Evolutionary conservation across 495 filamentous ascomycete genomes (phyloP), one percentile per base, ranked within the genome.

Genomic region (Parmelia sp.): DNA sequence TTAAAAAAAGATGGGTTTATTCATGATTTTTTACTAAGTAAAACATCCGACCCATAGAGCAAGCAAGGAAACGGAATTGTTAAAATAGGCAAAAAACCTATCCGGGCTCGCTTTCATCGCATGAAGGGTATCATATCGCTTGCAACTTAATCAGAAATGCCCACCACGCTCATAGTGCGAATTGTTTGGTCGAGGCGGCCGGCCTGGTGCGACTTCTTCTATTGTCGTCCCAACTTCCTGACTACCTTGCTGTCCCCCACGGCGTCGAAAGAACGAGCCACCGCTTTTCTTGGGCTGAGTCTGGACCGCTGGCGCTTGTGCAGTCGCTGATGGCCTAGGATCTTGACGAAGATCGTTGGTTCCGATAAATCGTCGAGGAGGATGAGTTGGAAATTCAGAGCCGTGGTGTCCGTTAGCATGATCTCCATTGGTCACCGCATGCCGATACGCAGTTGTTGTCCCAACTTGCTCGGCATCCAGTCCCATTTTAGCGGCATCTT

Each of bases 401-500:
- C 51, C n/a, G 25, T 39, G 23, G 12, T 31, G 9, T 53, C 15
- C n/a, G n/a, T 21, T 35, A 25, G 19, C 6, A 29, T 10, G 45
- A 44, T 33, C 21, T 37, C 17, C 56, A 44, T 66, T 44, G 25
- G n/a, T 29, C 14, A 27, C 10, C 3, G 47, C 25, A 33, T 49
- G 37, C n/a, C 36, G 44, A 29, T 31, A n/a, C 12, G 21, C 44
- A 23, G 47, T 42, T n/a, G 33, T 42, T 31, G 15, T 47, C 2
- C 33, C 51, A 14, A 27, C 63, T 62, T 57, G 71, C 69, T 66
- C 66, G 69, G 62, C 45, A 53, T 57, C 40, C 35, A 73, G 74
- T 23, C 70, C 72, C 15, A 70, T 78, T 68, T 76, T 77, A 37
- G 69, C 70, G 62, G 80, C 76, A 66, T 78, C 78, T 44, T 75